Base-by-base conservation (phyloP, 495 filamentous ascomycete species). In the Polyplosphaeria fusca region DNA sequence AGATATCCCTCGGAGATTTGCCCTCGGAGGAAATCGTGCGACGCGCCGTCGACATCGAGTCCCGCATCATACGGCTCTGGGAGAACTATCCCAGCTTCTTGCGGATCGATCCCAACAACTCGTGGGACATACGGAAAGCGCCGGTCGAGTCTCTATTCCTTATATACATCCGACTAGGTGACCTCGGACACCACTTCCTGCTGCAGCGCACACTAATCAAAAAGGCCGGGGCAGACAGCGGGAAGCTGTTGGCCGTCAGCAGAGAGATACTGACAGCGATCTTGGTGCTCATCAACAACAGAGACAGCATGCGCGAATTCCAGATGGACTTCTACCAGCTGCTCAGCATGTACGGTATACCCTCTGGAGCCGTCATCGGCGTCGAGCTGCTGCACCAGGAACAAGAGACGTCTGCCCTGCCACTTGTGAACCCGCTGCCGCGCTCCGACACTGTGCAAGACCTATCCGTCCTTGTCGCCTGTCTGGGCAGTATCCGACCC, bases 381-480 rank as follows among this genome's bases (percentile, higher is more conserved):
- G 73, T 85, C 40, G 84, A 87, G 60, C 75, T 86, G 12, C 68
- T 84, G 5, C 79, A 75, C 42, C 81, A 84, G 53, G 77, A 77
- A 12, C 76, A 79, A 52, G 66, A 70, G 3, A 13, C 26, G 3
- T 58, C 47, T 20, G 41, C 40, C 3, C 20, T 48, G 44, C n/a
- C n/a, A n/a, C n/a, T n/a, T n/a, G 43, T 60, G 22, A 54, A 73
- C 26, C 51, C 72, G 49, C 67, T 80, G 3, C 81, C 82, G 0
- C 76, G 82, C 14, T 81, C 83, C 0, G 79, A 82, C 58, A 72
- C 80, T 9, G 81, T 85, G 28, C 83, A 84, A 39, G 82, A 84
- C 49, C 72, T 86, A 5, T 84, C 81, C 51, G 76, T 84, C 13
- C 81, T 87, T 40, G 73, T 84, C 16, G 82, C 79, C 0, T 76